Base-by-base conservation (phyloP, 1,284 basidiomycete species). In the Puccinia horiana region DNA sequence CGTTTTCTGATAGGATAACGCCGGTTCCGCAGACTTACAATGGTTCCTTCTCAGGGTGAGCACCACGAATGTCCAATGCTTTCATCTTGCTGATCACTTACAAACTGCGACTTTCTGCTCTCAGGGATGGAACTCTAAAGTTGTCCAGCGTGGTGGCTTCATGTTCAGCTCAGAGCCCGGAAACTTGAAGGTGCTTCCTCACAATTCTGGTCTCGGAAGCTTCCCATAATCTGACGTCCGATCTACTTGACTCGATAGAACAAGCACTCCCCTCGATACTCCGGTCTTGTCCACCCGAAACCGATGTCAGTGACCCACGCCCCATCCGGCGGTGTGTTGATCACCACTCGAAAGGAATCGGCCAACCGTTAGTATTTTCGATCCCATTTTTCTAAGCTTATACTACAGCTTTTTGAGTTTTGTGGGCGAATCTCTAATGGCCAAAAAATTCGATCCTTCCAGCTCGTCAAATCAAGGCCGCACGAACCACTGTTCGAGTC, bases 11-110 rank as follows among this genome's bases (percentile, higher is more conserved):
- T 49, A 80, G 77, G 77, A 80, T 42, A 80, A 80, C 77, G 77
- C 77, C 20, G 44, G 61, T 56, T 93, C 92, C 85, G 86, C 88
- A 89, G 94, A 95, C 88, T 92, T 95, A 88, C 90, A 94, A 89
- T 96, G 94, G 94, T 91, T 94, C 87, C 92, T 95, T 85, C 88
- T 95, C 88, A 93, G 94, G 86, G 92, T 93, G 86, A 86, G 92
- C 91, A n/a, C 74, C 26, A 20, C 32, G 23, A 69, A 9, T 23
- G 5, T 37, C 20, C 3, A 49, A n/a, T 37, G 58, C 75, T 26
- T 37, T 32, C 14, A 35, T 23, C 58, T n/a, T 78, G 3, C 29
- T 32, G 40, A 9, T 65, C 35, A 67, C 56, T 32, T n/a, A 18
- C 3, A 3, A 42, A 69, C 54, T 42, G 5, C 3, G 37, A 49